phyloP scores from a whole-genome alignment of 2,329 filamentous ascomycete species.

The Arachnomyces sp. region DNA sequence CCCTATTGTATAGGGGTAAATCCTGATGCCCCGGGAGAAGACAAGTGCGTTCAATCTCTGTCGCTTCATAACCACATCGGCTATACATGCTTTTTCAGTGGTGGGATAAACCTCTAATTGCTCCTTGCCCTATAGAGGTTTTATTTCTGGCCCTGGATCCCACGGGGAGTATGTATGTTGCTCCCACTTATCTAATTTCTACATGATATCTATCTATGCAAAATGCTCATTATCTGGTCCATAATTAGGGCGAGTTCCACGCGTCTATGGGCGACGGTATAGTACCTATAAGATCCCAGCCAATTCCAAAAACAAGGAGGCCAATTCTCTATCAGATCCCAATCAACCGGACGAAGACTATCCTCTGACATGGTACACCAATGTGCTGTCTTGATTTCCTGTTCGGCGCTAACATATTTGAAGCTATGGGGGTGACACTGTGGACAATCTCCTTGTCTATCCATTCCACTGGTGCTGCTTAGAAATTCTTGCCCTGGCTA shows the following conservation, averaged over 20 bases:
- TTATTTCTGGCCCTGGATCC: background rate
- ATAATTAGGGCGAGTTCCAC: too few species aligned
- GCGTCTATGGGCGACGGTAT: too few species aligned
- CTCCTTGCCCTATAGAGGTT: background rate
- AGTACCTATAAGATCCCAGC: background rate
- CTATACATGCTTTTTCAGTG: too few species aligned
- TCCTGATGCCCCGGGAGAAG: background rate
- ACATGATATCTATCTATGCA: too few species aligned
- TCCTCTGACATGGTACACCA: background rate
- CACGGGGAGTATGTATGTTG: background rate
- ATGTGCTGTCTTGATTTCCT: background rate
- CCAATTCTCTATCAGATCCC: background rate
- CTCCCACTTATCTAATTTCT: background rate
- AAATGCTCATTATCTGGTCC: too few species aligned
- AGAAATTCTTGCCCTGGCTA: slow-evolving; percentile 1
- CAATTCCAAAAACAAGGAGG: background rate
- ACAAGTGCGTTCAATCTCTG: background rate
- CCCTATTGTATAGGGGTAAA: background rate
- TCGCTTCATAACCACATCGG: too few species aligned
- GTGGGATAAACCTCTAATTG: too few species aligned
- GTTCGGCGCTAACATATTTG: background rate
- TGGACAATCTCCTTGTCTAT: background rate
- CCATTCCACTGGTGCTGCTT: slow-evolving; percentile 7
- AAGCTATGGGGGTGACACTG: background rate
- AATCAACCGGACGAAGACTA: background rate